These are phyloP conservation scores for Limonium bicolor DNA, from an alignment of 148 eudicot species.

Conservation along the genomic window DNA sequence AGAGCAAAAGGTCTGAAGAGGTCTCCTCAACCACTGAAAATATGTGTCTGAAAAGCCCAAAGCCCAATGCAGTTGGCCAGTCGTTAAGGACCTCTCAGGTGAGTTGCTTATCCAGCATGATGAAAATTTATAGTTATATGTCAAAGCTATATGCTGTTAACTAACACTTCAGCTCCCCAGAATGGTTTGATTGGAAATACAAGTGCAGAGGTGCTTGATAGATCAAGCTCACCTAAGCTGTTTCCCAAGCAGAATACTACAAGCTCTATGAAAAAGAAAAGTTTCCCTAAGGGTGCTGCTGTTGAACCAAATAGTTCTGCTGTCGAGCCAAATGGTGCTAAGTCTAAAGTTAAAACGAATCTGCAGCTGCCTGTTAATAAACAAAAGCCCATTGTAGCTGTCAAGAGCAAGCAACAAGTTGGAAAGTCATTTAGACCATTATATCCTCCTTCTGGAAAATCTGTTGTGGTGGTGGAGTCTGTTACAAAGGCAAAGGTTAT, in stretches of 20 bases:
- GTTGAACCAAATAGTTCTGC: too few relatives aligned
- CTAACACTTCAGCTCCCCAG: conserved; percentile 31
- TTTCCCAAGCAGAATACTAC: conserved; percentile 19
- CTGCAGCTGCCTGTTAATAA: conserved; percentile 12
- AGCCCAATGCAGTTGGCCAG: conserved; percentile 8
- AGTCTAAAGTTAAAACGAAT: conserved; percentile 9
- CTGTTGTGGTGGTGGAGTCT: conserved; percentile 92
- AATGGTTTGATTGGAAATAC: conserved; percentile 18
- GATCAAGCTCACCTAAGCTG: conserved; percentile 15
- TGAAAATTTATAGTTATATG: conserved; percentile 4
- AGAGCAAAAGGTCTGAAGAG: conserved; percentile 34
- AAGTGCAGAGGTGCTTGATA: conserved; percentile 14
- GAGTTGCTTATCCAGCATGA: conserved; percentile 8
- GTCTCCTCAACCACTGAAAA: conserved; percentile 23
- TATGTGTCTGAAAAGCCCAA: conserved; percentile 13
- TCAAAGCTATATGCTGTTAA: conserved; percentile 13
- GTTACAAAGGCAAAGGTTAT: conserved; percentile 86
- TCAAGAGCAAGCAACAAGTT: conserved; percentile 23
- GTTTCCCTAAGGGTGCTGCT: conserved; percentile 15
- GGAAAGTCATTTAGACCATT: conserved; percentile 24
- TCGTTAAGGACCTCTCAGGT: conserved; percentile 28
- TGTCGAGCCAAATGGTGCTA: conserved; percentile 14
- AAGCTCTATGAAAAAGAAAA: conserved; percentile 21
- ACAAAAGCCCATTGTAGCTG: conserved; percentile 12
- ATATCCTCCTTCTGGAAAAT: conserved; percentile 67